phyloP scores from a whole-genome alignment of 2,329 filamentous ascomycete species.

The Neopestalotiopsis sp. region DNA sequence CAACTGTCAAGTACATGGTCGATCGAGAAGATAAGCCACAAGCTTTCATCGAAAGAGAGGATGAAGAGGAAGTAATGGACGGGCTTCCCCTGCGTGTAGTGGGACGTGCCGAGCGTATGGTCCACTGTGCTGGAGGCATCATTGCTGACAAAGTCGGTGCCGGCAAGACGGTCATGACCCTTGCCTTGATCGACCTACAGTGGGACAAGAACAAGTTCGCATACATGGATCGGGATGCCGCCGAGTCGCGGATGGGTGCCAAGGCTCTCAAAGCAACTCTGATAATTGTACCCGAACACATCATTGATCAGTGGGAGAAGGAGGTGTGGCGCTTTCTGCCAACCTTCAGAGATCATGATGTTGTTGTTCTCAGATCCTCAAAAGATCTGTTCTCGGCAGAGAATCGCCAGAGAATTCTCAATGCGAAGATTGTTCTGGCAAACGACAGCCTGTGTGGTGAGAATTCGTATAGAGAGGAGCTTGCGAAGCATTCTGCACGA shows the following conservation, averaged over 20 bases:
- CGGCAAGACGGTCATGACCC: conserved; percentile 49
- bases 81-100: conserved; percentile 40
- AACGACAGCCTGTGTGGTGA: conserved; percentile 34
- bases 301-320: conserved; percentile 44
- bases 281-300: conserved; percentile 45
- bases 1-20: conserved; percentile 40
- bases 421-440: conserved; percentile 46
- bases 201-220: conserved; percentile 25
- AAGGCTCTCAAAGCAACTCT: conserved; percentile 43
- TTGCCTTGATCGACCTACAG: conserved; percentile 43
- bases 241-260: conserved; percentile 20
- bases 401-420: conserved; percentile 26
- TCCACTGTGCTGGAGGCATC: conserved; percentile 42
- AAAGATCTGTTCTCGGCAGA: neutral
- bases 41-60: conserved; percentile 42
- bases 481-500: conserved; percentile 22
- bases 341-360: conserved; percentile 6
- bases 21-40: conserved; percentile 27
- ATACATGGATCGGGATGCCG: conserved; percentile 29
- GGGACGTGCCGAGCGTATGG: conserved; percentile 35
- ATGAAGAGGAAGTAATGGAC: conserved; percentile 42
- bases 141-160: conserved; percentile 51
- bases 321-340: conserved; percentile 42
- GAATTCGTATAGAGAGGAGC: conserved; percentile 23
- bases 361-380: neutral